Percentiles rank a stretch among this genome's conserved stretches.
Conservation (phyloP, 2,329 filamentous ascomycete genomes). For the Fusarium austroafricanum region DNA sequence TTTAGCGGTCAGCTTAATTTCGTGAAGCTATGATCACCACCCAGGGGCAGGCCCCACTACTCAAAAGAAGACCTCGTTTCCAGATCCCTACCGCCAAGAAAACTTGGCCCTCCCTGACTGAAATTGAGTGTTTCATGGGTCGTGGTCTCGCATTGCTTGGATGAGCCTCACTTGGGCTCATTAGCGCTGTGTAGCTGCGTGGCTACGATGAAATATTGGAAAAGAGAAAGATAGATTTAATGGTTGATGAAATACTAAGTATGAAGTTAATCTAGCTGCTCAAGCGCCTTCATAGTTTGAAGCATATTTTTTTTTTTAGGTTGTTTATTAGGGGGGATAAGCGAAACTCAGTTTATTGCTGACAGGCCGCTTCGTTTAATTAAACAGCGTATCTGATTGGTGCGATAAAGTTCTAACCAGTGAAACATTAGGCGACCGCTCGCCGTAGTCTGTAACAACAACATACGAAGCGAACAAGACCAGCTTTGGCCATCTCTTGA, state of each 20-base stretch:
- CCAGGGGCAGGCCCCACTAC: conserved; percentile 11
- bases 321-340: conserved; percentile 3
- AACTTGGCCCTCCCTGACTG: background rate
- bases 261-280: background rate
- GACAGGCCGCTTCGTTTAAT: background rate
- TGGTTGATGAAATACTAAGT: no score
- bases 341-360: background rate
- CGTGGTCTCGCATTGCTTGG: background rate
- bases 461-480: background rate
- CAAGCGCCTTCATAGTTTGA: background rate
- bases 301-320: conserved; percentile 29
- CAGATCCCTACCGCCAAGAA: conserved; percentile 20
- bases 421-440: conserved; percentile 6
- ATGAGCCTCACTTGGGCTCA: background rate
- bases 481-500: background rate
- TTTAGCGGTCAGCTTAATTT: conserved; percentile 5
- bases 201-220: no score
- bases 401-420: conserved; percentile 7
- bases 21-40: conserved; percentile 15
- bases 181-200: background rate
- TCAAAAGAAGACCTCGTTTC: conserved; percentile 3
- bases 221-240: no score
- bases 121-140: conserved; percentile 22
- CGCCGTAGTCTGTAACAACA: conserved; percentile 25
- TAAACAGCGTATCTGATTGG: conserved; percentile 15